Percentiles rank a stretch among this genome's conserved stretches.
Conservation (phyloP, 73 alveolate species). For the Paraurostyla sp. region DNA sequence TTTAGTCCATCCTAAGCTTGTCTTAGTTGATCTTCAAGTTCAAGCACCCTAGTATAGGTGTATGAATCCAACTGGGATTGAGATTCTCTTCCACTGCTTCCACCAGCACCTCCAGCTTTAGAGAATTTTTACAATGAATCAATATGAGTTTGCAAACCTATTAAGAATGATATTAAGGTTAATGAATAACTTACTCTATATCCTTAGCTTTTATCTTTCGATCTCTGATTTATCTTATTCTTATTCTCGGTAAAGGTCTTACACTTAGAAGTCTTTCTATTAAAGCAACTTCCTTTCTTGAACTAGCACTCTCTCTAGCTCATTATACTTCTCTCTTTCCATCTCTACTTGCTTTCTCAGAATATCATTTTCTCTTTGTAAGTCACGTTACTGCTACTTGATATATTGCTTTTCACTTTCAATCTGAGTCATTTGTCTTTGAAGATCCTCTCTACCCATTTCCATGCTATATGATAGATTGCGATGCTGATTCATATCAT, state of each 20-base stretch:
- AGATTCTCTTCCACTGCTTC: background rate
- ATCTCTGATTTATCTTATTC: conserved; percentile 11
- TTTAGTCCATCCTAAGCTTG: background rate
- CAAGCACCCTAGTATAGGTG: background rate
- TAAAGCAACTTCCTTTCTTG: conserved; percentile 44
- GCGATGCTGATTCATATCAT: conserved; percentile 52
- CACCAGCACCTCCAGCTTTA: background rate
- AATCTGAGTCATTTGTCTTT: conserved; percentile 9
- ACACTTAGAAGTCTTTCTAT: background rate
- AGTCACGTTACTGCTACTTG: conserved; percentile 18
- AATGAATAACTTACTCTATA: too few relatives aligned
- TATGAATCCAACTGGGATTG: background rate
- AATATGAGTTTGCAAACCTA: conserved; percentile 26
- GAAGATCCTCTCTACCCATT: conserved; percentile 57
- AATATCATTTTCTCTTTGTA: conserved; percentile 46
- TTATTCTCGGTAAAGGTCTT: background rate
- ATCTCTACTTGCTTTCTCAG: conserved; percentile 56
- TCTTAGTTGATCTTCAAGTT: background rate
- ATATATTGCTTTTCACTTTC: conserved; percentile 52
- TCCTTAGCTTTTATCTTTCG: conserved; percentile 1
- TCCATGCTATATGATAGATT: conserved; percentile 60
- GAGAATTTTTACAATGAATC: conserved; percentile 12
- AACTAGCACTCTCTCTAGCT: conserved; percentile 53
- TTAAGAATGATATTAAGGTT: too few relatives aligned
- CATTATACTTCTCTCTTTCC: conserved; percentile 60